Conservation (phyloP, 2,329 filamentous ascomycete genomes). For the Penicillium verrucosum region DNA sequence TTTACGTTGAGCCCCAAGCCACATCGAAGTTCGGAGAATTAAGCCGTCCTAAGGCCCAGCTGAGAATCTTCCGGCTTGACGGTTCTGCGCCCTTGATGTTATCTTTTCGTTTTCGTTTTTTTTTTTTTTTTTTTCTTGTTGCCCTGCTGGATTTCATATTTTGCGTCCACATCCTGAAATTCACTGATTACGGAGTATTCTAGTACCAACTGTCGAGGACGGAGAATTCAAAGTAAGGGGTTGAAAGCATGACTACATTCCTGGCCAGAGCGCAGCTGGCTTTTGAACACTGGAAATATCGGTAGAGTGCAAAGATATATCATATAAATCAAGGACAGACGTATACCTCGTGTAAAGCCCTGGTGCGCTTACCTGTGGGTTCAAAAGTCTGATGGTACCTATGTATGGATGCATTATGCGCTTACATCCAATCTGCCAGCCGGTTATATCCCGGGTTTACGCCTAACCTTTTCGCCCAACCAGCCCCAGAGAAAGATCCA, state of each 20-base stretch:
- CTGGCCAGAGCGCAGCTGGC: neutral
- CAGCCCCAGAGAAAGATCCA: neutral
- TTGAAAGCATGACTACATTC: neutral
- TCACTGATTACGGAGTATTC: neutral
- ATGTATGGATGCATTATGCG: neutral
- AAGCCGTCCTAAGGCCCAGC: neutral
- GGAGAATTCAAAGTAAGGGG: conserved; percentile 1
- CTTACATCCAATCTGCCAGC: neutral
- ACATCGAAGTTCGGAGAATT: neutral
- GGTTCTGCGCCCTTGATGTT: neutral
- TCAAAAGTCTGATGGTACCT: neutral
- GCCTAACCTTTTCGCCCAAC: neutral
- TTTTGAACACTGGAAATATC: neutral
- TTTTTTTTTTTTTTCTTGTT: neutral
- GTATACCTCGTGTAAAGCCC: neutral
- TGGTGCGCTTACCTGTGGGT: neutral
- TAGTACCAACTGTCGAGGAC: neutral
- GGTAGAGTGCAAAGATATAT: neutral
- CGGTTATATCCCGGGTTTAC: neutral
- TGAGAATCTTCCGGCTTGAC: neutral
- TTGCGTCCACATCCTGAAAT: neutral
- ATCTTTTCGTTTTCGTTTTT: neutral
- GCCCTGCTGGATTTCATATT: neutral
- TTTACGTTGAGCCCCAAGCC: neutral
- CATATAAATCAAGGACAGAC: neutral